Evolutionary conservation across 176 grass and related monocot species (phyloP).

Genomic region (Zea luxurians): DNA sequence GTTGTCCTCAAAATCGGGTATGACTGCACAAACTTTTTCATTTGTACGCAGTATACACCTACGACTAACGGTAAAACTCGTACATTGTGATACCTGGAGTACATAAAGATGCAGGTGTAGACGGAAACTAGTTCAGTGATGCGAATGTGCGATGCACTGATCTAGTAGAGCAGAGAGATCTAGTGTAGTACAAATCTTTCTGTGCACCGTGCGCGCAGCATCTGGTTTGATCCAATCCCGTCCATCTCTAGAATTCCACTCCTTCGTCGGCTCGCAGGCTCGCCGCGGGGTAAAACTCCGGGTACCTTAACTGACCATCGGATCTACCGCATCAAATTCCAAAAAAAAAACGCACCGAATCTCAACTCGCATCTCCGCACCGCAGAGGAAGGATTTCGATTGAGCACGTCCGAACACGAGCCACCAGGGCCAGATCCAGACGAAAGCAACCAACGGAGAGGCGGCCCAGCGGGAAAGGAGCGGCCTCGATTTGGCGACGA

Average conservation of each 20-base stretch:
- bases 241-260: neutral
- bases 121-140: neutral
- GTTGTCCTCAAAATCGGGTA: no score
- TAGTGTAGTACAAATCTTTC: neutral
- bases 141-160: neutral
- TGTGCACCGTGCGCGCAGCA: neutral
- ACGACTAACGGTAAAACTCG: neutral
- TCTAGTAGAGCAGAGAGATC: neutral
- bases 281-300: neutral
- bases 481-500: neutral
- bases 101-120: neutral
- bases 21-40: neutral
- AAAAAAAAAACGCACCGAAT: conserved; percentile 13
- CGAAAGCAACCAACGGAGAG: neutral
- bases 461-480: neutral
- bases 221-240: conserved; percentile 10
- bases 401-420: neutral
- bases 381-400: neutral
- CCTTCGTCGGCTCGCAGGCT: neutral
- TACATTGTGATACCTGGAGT: neutral
- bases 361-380: neutral
- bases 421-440: neutral
- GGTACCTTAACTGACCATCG: neutral
- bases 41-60: neutral
- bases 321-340: conserved; percentile 31